Evolutionary conservation across 495 filamentous ascomycete genomes (phyloP), one percentile per base, ranked within the genome.

Genomic region (Baudoinia panamericana): DNA sequence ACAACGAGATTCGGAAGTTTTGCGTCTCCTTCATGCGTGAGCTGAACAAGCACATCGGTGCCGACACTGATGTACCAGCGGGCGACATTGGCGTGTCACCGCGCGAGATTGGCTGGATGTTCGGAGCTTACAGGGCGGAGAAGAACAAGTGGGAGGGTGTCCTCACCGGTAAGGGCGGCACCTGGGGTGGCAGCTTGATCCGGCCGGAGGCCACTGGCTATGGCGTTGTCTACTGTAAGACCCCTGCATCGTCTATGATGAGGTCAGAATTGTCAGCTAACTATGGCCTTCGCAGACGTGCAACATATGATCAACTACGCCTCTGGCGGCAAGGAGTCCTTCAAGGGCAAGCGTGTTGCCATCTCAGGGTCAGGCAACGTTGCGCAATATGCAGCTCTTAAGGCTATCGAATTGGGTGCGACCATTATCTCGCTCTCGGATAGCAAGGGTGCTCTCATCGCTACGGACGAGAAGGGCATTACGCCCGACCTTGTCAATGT

Each of bases 341-440:
- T 93, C 72, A 64, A 71, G 37, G 90, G 86, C 60, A 96, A 96
- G 71, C 80, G 78, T 30, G 90, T 97, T 42, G 84, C 87, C 58
- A 80, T 97, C 67, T 94, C 90, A 30, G 90, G 90, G 39, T 96
- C 90, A 46, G 90, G 90, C 43, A 97, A 97, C 68, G 90, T 97
- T 36, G 90, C 90, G 35, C 90, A 97, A 70, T 96, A 87, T 70
- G 86, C 90, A 15, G 90, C 90, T 7, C 78, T 97, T 45, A 97
- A 97, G 70, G 79, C 75, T 63, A 86, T 95, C 57, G 88, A 97
- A 70, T 83, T 95, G 47, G 90, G 90, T 49, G 90, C 79, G 39
- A 90, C 71, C 43, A 81, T 97, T 43, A 69, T 95, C 57, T 93
- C 90, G 15, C 81, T 97, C 45, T 95, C 88, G 51, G 90, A 97